Conservation (phyloP, 2,329 filamentous ascomycete species). For the Xylaria sp. region DNA sequence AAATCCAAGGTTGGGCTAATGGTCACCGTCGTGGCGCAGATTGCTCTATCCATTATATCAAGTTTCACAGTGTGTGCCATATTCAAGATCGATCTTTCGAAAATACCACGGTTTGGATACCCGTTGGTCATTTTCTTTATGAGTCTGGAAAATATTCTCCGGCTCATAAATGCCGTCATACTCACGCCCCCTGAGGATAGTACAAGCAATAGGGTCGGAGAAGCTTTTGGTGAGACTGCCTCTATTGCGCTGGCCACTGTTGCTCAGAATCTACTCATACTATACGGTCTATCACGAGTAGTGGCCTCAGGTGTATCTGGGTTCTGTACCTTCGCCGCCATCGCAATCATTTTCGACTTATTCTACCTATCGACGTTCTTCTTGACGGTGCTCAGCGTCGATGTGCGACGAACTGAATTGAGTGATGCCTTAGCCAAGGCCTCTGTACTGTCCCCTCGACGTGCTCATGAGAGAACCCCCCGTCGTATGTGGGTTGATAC, state of each 20-base stretch:
- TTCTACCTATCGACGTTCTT: conserved; percentile 78
- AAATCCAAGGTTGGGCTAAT: conserved; percentile 71
- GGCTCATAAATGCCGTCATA: conserved; percentile 72
- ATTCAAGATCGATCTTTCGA: conserved; percentile 68
- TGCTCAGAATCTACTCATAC: conserved; percentile 61
- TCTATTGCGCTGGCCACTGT: conserved; percentile 64
- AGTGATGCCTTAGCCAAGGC: conserved; percentile 63
- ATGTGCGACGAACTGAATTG: conserved; percentile 70
- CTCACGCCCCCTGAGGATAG: conserved; percentile 63
- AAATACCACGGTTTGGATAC: conserved; percentile 68
- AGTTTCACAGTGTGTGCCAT: conserved; percentile 76
- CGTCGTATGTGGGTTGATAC: conserved; percentile 55
- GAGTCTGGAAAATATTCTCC: conserved; percentile 73
- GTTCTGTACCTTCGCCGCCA: conserved; percentile 70
- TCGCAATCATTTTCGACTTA: conserved; percentile 71
- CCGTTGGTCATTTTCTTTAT: conserved; percentile 71
- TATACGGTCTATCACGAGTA: conserved; percentile 59
- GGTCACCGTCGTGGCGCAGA: conserved; percentile 64
- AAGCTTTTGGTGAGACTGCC: conserved; percentile 68
- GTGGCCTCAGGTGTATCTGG: conserved; percentile 66
- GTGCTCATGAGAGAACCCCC: conserved; percentile 22
- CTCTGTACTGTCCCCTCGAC: conserved; percentile 36
- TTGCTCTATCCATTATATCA: conserved; percentile 66
- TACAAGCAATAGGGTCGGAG: conserved; percentile 63
- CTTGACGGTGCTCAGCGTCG: conserved; percentile 70